Conservation (phyloP, 805 yeast genomes). For the Saturnispora gosingensis region DNA sequence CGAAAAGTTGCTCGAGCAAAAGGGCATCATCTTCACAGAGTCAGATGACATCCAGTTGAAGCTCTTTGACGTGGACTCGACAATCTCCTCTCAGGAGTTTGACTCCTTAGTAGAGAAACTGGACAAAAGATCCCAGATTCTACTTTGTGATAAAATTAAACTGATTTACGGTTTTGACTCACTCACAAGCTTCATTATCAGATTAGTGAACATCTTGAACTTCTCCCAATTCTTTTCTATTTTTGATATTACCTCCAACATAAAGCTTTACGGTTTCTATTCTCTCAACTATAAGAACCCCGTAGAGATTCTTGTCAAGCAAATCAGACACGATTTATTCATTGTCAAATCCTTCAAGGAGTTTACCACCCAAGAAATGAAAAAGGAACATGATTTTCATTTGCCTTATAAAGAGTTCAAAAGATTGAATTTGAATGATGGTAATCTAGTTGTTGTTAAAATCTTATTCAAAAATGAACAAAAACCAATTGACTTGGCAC, state of each 20-base stretch:
- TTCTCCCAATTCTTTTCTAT: slow-evolving; percentile 23
- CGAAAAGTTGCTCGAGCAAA: slow-evolving; percentile 15
- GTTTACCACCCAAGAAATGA: slow-evolving; percentile 25
- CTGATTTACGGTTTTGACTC: slow-evolving; percentile 21
- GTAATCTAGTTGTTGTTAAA: slow-evolving; percentile 25
- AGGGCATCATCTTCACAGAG: slow-evolving; percentile 23
- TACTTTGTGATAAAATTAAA: slow-evolving; percentile 23
- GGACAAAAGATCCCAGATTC: slow-evolving; percentile 13
- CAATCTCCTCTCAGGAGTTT: slow-evolving; percentile 19
- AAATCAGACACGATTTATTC: slow-evolving; percentile 24
- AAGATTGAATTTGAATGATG: slow-evolving; percentile 22
- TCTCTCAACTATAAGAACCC: slow-evolving; percentile 21
- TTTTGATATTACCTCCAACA: slow-evolving; percentile 25
- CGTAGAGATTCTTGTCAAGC: slow-evolving; percentile 25
- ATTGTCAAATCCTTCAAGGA: slow-evolving; percentile 25
- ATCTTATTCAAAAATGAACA: slow-evolving; percentile 25
- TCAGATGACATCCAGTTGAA: slow-evolving; percentile 20
- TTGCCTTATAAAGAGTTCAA: slow-evolving; percentile 26
- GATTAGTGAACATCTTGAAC: slow-evolving; percentile 17
- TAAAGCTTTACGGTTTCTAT: slow-evolving; percentile 25
- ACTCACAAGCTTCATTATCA: slow-evolving; percentile 18
- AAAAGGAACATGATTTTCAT: slow-evolving; percentile 26
- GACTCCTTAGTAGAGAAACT: slow-evolving; percentile 13
- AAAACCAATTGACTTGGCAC: slow-evolving; percentile 22
- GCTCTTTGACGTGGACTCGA: slow-evolving; percentile 24